Base-by-base conservation (phyloP, 2,329 filamentous ascomycete genomes). In the Venturiaceae sp. region DNA sequence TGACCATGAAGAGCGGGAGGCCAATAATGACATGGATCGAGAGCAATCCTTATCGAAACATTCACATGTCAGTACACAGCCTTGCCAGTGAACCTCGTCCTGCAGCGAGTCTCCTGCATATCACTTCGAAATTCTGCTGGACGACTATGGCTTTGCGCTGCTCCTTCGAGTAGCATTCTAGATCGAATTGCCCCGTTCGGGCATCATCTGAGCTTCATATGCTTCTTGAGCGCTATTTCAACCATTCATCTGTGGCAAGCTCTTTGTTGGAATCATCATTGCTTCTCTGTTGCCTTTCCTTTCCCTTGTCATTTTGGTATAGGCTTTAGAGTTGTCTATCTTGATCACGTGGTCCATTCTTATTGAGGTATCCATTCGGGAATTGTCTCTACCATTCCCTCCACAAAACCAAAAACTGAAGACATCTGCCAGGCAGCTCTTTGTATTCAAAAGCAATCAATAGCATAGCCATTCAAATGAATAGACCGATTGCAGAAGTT, bases 351-450 rank as follows among this genome's bases (percentile, higher is more conserved):
- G 21, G 30, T n/a, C 14, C 3, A 5, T 33, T 56, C 56, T 54
- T 65, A 66, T 66, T 66, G 62, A 65, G 59, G 60, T 60, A 63
- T 60, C 55, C 61, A 64, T 65, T 46, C 37, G 61, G 64, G 55
- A 62, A 58, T 16, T 8, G 56, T 50, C 54, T 60, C 36, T 39
- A 46, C 21, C 14, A 50, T 16, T 30, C 30, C 39, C 13, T 26
- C 32, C 39, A 53, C 52, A 53, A 26, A 11, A 30, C 19, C 41
- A 21, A 54, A 54, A 26, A n/a, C n/a, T n/a, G 32, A 36, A 34
- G 30, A 23, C 30, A 23, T 33, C 9, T 23, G 16, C 16, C 21
- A 23, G 30, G 23, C 16, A 23, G 16, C 19, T 39, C 32, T 23
- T 6, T 5, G 26, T 54, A 36, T 36, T 23, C 9, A 34, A 23